Base-by-base conservation (phyloP, 2,329 filamentous ascomycete species). In the Akanthomyces dipterigenus region DNA sequence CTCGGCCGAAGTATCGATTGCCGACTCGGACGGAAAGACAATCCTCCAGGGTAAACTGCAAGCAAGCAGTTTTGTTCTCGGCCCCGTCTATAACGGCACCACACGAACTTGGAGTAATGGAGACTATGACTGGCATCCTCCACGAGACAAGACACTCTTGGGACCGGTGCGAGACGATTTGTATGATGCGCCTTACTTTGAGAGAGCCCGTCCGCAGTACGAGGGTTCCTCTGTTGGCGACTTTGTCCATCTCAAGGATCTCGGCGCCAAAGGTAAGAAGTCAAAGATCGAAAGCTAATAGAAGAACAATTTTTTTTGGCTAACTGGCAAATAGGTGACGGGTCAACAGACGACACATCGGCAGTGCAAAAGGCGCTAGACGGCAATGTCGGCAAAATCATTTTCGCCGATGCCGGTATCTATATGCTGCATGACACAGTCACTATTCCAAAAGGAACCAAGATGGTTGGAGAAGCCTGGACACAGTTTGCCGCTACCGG, bases 401-500 rank as follows among this genome's bases (percentile, higher is more conserved):
- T 40, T 12, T 60, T 4, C 48, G 82, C 58, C 73, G 78, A 78
- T n/a, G 72, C 73, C 46, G 76, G 78, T n/a, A 72, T 77, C 16
- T 82, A 83, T 62, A 66, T 76, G 3, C 70, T 84, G 22, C 73
- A 69, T 1, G 70, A 73, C 26, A 84, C 81, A 0, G 69, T 81
- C 40, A 68, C 72, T 20, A 70, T 82, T 20, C 78, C 79, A 0
- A 63, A 69, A 1, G 72, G 73, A 5, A 70, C 74, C n/a, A 74
- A 72, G 31, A 78, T 82, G 42, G 71, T 79, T 8, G 80, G 80
- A 20, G 76, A 81, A 63, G 70, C 66, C 14, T 78, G 72, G 68
- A 68, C 75, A 2, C 71, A 75, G 53, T 75, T 83, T 63, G 73
- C 82, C 67, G 80, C 79, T 2, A 76, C 72, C 38, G 82, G 82